phyloP scores from a whole-genome alignment of 2,329 filamentous ascomycete genomes.

The Botrytis paeoniae region DNA sequence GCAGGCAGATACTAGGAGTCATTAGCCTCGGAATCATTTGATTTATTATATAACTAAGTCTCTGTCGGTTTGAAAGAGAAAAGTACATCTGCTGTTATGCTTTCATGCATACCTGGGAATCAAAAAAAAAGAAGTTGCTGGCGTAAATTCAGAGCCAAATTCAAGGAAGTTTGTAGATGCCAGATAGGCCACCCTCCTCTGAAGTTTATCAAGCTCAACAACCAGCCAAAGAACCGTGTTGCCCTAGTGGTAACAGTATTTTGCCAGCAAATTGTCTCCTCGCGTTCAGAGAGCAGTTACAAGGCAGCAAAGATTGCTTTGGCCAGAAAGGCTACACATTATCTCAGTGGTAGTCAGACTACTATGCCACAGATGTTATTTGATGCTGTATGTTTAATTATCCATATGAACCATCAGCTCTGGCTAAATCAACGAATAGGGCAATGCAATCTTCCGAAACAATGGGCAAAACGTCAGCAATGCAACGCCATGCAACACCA shows the following conservation, averaged over 20 bases:
- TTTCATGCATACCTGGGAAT: not conserved
- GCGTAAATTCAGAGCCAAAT: not conserved
- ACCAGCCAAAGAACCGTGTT: not conserved
- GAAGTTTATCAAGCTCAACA: too few species aligned
- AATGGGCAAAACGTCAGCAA: not conserved
- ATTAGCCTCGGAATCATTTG: not conserved
- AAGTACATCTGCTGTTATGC: not conserved
- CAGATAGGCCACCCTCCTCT: too few species aligned
- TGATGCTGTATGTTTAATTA: not conserved
- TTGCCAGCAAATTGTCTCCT: not conserved
- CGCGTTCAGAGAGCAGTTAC: not conserved
- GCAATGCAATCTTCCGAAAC: not conserved
- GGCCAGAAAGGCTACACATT: not conserved
- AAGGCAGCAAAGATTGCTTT: not conserved
- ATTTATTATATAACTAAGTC: not conserved
- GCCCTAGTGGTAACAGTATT: not conserved
- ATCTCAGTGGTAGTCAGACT: not conserved
- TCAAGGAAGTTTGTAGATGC: not conserved
- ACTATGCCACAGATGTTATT: not conserved
- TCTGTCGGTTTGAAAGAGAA: not conserved
- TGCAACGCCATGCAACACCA: not conserved
- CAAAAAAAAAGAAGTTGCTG: not conserved
- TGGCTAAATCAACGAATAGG: not conserved
- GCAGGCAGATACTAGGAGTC: not conserved
- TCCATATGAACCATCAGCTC: not conserved